Evolutionary conservation across 2,329 filamentous ascomycete genomes (phyloP).

Genomic region (Madurella fahalii): DNA sequence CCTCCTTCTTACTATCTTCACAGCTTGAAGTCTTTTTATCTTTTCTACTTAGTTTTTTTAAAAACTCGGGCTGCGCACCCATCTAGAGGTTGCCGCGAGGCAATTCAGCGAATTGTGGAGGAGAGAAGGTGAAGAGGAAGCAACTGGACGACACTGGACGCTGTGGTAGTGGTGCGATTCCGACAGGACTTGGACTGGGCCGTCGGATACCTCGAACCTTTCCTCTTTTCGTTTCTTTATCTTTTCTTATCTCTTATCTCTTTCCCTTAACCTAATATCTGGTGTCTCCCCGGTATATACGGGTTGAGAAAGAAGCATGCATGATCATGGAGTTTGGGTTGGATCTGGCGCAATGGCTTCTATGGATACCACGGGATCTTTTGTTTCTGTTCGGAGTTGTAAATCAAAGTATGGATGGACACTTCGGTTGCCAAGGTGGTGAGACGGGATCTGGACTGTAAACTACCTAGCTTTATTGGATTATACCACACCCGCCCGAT

Average conservation of each 20-base stretch:
- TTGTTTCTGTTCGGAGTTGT: neutral
- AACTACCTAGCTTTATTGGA: neutral
- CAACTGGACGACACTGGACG: slow-evolving; percentile 13
- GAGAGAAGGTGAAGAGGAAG: neutral
- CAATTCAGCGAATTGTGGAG: slow-evolving; percentile 8
- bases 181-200: slow-evolving; percentile 16
- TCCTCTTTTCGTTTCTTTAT: neutral
- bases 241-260: neutral
- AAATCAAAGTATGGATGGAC: neutral
- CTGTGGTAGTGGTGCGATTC: neutral
- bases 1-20: slow-evolving; percentile 13
- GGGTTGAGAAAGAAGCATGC: slow-evolving; percentile 13
- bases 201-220: neutral
- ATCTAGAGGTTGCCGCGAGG: slow-evolving; percentile 25
- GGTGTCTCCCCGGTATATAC: slow-evolving; percentile 11
- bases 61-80: slow-evolving; percentile 6
- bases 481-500: slow-evolving; percentile 10
- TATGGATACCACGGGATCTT: slow-evolving; percentile 12
- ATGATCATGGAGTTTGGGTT: slow-evolving; percentile 14
- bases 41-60: slow-evolving; percentile 5
- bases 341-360: neutral
- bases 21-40: slow-evolving; percentile 9
- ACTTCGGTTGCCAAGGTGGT: neutral
- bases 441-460: neutral
- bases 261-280: slow-evolving; percentile 3